These are phyloP conservation scores for Suhomyces taliae DNA, from an alignment of 1,139 yeast species.

Conservation along the genomic window DNA sequence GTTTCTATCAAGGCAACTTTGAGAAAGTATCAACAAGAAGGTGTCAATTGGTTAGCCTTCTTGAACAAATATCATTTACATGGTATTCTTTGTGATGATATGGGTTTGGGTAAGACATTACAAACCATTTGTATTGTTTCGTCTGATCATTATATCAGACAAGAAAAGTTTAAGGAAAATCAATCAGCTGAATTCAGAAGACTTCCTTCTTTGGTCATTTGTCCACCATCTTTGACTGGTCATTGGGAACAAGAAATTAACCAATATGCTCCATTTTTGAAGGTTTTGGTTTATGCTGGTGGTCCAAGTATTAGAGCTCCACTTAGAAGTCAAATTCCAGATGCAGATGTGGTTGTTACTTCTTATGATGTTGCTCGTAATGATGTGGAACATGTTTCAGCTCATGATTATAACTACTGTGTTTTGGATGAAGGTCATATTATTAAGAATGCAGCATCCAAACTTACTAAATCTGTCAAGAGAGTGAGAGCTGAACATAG, in stretches of 20 bases:
- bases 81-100: conserved; percentile 97
- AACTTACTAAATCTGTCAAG: conserved; percentile 86
- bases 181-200: conserved; percentile 67
- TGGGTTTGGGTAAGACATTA: conserved; percentile 97
- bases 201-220: conserved; percentile 81
- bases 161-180: conserved; percentile 63
- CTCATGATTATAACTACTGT: conserved; percentile 83
- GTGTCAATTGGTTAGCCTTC: conserved; percentile 97
- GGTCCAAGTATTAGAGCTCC: conserved; percentile 74
- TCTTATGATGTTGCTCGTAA: conserved; percentile 96
- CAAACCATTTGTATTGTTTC: conserved; percentile 97
- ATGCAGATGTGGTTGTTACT: conserved; percentile 82
- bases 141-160: conserved; percentile 88
- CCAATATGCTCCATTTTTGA: conserved; percentile 87
- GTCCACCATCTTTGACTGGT: conserved; percentile 97
- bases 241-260: conserved; percentile 97
- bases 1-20: conserved; percentile 90
- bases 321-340: conserved; percentile 53
- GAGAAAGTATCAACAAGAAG: conserved; percentile 96
- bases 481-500: conserved; percentile 82
- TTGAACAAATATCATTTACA: conserved; percentile 92
- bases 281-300: conserved; percentile 86
- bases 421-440: conserved; percentile 98
- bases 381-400: conserved; percentile 66
- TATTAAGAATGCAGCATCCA: conserved; percentile 87